Conservation (phyloP, 2,329 filamentous ascomycete genomes). For the Epichloe bromicola region DNA sequence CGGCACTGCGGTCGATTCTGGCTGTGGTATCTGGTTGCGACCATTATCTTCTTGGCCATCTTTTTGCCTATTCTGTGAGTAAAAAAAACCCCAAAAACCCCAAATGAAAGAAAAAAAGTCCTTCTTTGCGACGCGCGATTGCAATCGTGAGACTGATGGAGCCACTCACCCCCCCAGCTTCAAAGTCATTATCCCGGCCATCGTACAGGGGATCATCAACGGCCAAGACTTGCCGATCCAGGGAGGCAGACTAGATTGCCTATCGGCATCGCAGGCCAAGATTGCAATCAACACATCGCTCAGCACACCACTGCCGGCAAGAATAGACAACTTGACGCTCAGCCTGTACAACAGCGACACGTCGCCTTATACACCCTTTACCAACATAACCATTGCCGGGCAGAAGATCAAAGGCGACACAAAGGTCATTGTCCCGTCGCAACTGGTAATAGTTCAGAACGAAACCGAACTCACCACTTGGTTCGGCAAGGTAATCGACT, state of each 20-base stretch:
- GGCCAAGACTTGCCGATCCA: slow-evolving; percentile 26
- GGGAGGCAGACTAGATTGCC: slow-evolving; percentile 20
- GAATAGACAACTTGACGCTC: slow-evolving; percentile 25
- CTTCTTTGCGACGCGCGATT: neutral
- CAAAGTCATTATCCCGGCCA: slow-evolving; percentile 31
- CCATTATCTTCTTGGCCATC: slow-evolving; percentile 29
- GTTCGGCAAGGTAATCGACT: slow-evolving; percentile 27
- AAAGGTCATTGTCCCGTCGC: slow-evolving; percentile 19
- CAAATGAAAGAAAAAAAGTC: too few relatives aligned
- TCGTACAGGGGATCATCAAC: slow-evolving; percentile 31
- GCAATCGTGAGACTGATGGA: neutral
- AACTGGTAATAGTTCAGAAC: slow-evolving; percentile 23
- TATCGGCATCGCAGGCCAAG: slow-evolving; percentile 20
- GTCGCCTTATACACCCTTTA: slow-evolving; percentile 9
- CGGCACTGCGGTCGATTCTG: slow-evolving; percentile 29
- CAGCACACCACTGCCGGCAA: slow-evolving; percentile 23
- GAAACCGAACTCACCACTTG: slow-evolving; percentile 25
- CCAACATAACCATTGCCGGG: slow-evolving; percentile 8
- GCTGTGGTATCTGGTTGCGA: slow-evolving; percentile 29
- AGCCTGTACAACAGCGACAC: slow-evolving; percentile 28
- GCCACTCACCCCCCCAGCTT: slow-evolving; percentile 24
- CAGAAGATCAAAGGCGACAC: slow-evolving; percentile 23
- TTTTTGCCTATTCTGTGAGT: slow-evolving; percentile 33
- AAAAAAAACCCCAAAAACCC: too few relatives aligned
- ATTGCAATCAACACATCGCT: slow-evolving; percentile 25